phyloP scores from a whole-genome alignment of 345 rosid species.

The Brassica napus region Da-Ae NC_063442.1:11528501-11529000 shows the following conservation, averaged over 20 bases:
- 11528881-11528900: too few species aligned
- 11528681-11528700: constrained; percentile 41
- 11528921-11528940: too few species aligned
- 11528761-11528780: neutral
- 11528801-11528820: too few species aligned
- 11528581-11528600: neutral
- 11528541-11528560: neutral
- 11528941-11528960: too few species aligned
- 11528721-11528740: neutral
- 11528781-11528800: too few species aligned
- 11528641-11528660: neutral
- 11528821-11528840: too few species aligned
- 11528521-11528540: neutral
- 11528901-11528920: too few species aligned
- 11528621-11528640: neutral
- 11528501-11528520: neutral
- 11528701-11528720: constrained; percentile 32
- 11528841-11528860: too few species aligned
- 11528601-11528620: constrained; percentile 18
- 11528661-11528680: constrained; percentile 31
- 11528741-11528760: neutral
- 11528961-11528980: too few species aligned
- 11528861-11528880: too few species aligned
- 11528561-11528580: too few species aligned
- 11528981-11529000: too few species aligned